Evolutionary conservation across 768 basidiomycete genomes (phyloP).

Genomic region (Baorangia bicolor): DNA sequence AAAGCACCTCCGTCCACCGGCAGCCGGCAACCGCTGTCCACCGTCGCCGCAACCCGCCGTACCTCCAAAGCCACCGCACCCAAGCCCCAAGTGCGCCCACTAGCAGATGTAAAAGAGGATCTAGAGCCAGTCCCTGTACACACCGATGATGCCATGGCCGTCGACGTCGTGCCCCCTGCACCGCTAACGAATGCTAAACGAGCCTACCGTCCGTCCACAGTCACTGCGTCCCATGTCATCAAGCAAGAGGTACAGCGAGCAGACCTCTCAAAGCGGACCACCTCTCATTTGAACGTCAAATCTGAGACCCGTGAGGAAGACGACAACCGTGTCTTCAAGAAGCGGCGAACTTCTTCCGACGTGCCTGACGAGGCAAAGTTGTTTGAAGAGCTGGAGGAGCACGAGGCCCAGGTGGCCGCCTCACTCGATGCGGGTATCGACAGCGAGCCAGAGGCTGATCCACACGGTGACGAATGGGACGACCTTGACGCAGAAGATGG

Average conservation of each 20-base stretch:
- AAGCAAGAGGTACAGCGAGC: conserved; percentile 29
- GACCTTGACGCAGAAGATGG: conserved; percentile 90
- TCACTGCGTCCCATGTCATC: conserved; percentile 19
- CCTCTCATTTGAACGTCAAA: conserved; percentile 32
- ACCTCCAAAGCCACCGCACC: conserved; percentile 30
- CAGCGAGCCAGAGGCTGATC: conserved; percentile 61
- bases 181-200: conserved; percentile 1
- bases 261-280: conserved; percentile 31
- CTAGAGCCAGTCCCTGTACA: conserved; percentile 14
- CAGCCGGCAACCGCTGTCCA: conserved; percentile 54
- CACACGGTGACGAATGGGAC: conserved; percentile 71
- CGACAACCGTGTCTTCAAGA: conserved; percentile 63
- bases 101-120: conserved; percentile 33
- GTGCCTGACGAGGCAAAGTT: conserved; percentile 43
- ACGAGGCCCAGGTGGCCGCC: conserved; percentile 35
- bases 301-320: conserved; percentile 52
- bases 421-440: conserved; percentile 43
- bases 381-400: conserved; percentile 45
- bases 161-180: conserved; percentile 42
- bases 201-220: conserved; percentile 33
- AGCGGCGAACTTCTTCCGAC: conserved; percentile 72
- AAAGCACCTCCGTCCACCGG: conserved; percentile 33
- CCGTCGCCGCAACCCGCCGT: conserved; percentile 47
- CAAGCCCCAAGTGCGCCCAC: conserved; percentile 19
- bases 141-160: conserved; percentile 53